Percentiles rank a stretch among this genome's conserved stretches.
phyloP scores from a whole-genome alignment of 2,329 filamentous ascomycete genomes.

The Rutstroemia sp. region DNA sequence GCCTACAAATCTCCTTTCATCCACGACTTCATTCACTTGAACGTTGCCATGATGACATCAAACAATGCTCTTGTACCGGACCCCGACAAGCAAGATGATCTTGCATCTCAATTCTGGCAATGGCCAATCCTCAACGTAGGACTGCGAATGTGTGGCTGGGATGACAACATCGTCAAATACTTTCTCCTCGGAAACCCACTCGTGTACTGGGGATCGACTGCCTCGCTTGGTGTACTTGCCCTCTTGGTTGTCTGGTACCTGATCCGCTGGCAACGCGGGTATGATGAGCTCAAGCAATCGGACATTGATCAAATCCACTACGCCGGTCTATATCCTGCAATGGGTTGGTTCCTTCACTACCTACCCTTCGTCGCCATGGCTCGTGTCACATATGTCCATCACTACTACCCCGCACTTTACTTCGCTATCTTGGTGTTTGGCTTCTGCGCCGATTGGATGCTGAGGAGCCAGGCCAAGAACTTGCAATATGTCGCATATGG shows the following conservation, averaged over 20 bases:
- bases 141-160: constrained; percentile 98
- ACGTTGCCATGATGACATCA: constrained; percentile 99
- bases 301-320: constrained; percentile 96
- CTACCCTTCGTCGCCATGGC: constrained; percentile 96
- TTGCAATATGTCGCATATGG: constrained; percentile 65
- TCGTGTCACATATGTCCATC: constrained; percentile 96
- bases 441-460: constrained; percentile 81
- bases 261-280: constrained; percentile 93
- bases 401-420: constrained; percentile 98
- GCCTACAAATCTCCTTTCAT: constrained; percentile 96
- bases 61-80: constrained; percentile 98
- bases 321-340: constrained; percentile 79
- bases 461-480: constrained; percentile 55
- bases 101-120: constrained; percentile 96
- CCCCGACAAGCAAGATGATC: constrained; percentile 96
- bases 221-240: constrained; percentile 65
- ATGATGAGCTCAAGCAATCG: constrained; percentile 66
- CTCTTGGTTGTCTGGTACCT: constrained; percentile 75
- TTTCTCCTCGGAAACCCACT: constrained; percentile 95
- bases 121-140: constrained; percentile 95
- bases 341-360: constrained; percentile 96
- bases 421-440: constrained; percentile 88
- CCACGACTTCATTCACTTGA: constrained; percentile 95
- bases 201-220: constrained; percentile 91
- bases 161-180: constrained; percentile 92